These are phyloP conservation scores for Marasmius tenuissimus DNA, from an alignment of 1,284 basidiomycete species.

Conservation along the genomic window DNA sequence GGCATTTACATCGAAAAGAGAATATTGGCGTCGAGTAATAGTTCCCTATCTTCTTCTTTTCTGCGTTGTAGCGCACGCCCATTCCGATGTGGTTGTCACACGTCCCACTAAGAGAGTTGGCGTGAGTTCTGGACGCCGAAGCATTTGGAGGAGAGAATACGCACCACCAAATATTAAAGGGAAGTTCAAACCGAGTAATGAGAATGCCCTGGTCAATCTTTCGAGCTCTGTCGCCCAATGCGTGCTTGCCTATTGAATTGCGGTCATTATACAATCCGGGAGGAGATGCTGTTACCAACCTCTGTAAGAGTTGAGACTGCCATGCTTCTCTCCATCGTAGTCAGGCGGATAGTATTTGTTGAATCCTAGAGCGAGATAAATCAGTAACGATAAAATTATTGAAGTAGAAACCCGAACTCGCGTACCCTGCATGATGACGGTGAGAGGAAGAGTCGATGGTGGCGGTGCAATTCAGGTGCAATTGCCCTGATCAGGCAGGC, in stretches of 20 bases:
- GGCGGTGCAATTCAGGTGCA: background rate
- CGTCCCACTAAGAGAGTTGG: conserved; percentile 57
- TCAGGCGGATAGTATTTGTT: conserved; percentile 96
- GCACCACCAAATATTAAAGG: conserved; percentile 98
- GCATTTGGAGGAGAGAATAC: conserved; percentile 22
- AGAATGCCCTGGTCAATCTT: conserved; percentile 94
- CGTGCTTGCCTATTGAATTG: conserved; percentile 82
- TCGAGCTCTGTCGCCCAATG: conserved; percentile 86
- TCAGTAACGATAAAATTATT: background rate
- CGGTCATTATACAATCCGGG: background rate
- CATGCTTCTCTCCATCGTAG: conserved; percentile 79
- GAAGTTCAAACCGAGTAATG: conserved; percentile 91
- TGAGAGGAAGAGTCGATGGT: background rate
- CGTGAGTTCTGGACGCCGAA: conserved; percentile 1
- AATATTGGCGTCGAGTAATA: conserved; percentile 96
- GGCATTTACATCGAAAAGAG: conserved; percentile 96
- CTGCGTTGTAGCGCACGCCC: conserved; percentile 98
- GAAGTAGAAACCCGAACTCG: background rate
- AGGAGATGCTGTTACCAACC: conserved; percentile 37
- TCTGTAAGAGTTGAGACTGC: conserved; percentile 81
- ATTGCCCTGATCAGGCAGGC: too few relatives aligned
- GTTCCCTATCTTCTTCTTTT: conserved; percentile 95
- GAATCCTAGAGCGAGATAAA: conserved; percentile 49
- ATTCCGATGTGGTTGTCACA: conserved; percentile 95
- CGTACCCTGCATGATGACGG: background rate